phyloP scores from a whole-genome alignment of 2,329 filamentous ascomycete species.

The Phialophora verrucosa region DNA sequence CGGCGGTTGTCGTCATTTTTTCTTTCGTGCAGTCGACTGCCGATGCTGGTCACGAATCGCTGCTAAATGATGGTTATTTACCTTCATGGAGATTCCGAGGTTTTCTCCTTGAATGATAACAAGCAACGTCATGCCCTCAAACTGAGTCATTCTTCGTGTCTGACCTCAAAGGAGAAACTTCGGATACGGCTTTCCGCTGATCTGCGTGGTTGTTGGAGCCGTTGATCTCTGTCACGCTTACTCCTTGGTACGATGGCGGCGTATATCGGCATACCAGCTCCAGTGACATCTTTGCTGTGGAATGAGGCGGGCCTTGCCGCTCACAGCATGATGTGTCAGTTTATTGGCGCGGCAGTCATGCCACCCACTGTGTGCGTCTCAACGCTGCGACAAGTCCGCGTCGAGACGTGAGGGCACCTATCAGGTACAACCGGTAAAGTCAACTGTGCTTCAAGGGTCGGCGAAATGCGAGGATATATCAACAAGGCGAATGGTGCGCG shows the following conservation, averaged over 20 bases:
- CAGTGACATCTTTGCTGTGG: background rate
- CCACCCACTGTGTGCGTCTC: background rate
- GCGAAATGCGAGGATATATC: background rate
- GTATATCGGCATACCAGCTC: background rate
- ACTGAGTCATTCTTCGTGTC: background rate
- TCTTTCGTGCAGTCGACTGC: background rate
- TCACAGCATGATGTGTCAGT: background rate
- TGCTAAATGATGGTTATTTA: background rate
- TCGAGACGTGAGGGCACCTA: background rate
- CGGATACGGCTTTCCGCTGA: slow-evolving; percentile 4
- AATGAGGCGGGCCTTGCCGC: background rate
- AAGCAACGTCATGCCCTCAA: background rate
- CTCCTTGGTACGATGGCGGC: background rate
- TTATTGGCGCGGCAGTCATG: background rate
- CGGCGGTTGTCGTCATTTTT: slow-evolving; percentile 25
- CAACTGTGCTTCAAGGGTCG: background rate
- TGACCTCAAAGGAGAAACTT: background rate
- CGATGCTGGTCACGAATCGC: background rate
- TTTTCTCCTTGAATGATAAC: background rate
- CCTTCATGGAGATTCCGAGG: background rate
- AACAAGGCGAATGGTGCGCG: background rate
- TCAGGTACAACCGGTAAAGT: background rate
- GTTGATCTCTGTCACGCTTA: background rate
- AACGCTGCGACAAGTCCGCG: background rate
- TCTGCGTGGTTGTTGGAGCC: background rate